phyloP scores from a whole-genome alignment of 495 filamentous ascomycete species.

The Recurvomyces mirabilis region DNA sequence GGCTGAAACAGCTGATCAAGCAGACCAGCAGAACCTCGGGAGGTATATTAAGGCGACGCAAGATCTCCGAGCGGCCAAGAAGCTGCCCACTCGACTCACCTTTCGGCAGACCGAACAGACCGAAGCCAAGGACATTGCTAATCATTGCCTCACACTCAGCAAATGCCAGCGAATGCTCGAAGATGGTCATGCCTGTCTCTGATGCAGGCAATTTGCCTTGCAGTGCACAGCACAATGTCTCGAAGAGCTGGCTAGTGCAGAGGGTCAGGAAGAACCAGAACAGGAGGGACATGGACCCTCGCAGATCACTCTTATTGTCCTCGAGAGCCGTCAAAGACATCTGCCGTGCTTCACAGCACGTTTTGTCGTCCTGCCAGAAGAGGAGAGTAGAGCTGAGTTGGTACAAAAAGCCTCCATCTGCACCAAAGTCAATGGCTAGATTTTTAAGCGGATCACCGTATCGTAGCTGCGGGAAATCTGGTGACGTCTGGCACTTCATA shows the following conservation, averaged over 20 bases:
- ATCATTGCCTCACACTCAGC: conserved; percentile 87
- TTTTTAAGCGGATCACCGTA: conserved; percentile 60
- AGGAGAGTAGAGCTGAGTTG: conserved; percentile 54
- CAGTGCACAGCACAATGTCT: conserved; percentile 77
- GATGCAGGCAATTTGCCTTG: conserved; percentile 68
- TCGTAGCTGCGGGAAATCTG: conserved; percentile 57
- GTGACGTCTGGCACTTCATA: conserved; percentile 84
- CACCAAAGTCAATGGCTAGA: conserved; percentile 60
- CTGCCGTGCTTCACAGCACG: conserved; percentile 57
- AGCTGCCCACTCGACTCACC: conserved; percentile 17
- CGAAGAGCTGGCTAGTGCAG: conserved; percentile 76
- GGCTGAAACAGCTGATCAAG: conserved; percentile 78
- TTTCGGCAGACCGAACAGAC: conserved; percentile 41
- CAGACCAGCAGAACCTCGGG: conserved; percentile 80
- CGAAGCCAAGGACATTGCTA: conserved; percentile 59
- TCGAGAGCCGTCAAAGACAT: conserved; percentile 44
- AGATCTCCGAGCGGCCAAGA: conserved; percentile 30
- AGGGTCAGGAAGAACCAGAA: conserved; percentile 82
- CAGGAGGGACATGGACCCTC: conserved; percentile 68
- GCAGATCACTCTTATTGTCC: conserved; percentile 30
- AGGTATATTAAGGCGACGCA: conserved; percentile 62
- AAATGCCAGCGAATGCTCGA: conserved; percentile 93
- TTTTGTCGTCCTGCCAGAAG: conserved; percentile 53
- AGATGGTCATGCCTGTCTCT: conserved; percentile 91
- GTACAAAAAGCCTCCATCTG: conserved; percentile 58